Base-by-base conservation (phyloP, 768 basidiomycete species). In the Inosperma sp. region DNA sequence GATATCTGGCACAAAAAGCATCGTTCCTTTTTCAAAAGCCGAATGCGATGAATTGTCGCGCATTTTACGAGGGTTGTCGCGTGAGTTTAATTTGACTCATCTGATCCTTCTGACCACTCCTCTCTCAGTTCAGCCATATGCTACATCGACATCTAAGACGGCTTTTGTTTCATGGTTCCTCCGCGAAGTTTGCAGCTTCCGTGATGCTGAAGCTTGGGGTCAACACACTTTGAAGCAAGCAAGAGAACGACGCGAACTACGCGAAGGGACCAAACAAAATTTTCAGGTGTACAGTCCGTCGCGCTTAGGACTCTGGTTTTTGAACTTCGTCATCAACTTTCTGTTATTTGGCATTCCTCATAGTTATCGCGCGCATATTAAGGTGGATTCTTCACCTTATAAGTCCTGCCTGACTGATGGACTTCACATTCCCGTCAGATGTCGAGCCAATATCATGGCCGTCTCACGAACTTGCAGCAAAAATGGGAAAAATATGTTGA, bases 291-390 rank as follows among this genome's bases (percentile, higher is more conserved):
- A 53, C 26, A 60, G 52, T 8, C 65, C 65, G 22, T 57, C 61
- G 17, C 54, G 54, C 16, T 30, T 63, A n/a, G 46, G 67, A 7
- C 61, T 65, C 4, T 55, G 68, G 0, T 37, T 72, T 3, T 47
- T 75, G 9, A 63, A 65, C 43, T 55, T 77, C 22, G 33, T 76
- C 30, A 72, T 78, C 31, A 71, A 71, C 31, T 49, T 69, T 13
- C 51, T 75, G 2, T 80, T 77, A 54, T 81, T 81, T 59, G 75
- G 76, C 1, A 78, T 82, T 41, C 79, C 79, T 4, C 64, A 72
- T 49, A 74, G 74, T 17, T 82, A 80, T 56, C 64, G 77, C 36
- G 68, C 66, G 6, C 77, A 80, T 56, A 67, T 80, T 16, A 74
- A 71, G 60, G 71, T 68, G 46, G 14, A 52, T 41, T 25, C 41